Base-by-base conservation (phyloP, 176 grass and related monocot genomes). In the Aegilops bicornis region DNA sequence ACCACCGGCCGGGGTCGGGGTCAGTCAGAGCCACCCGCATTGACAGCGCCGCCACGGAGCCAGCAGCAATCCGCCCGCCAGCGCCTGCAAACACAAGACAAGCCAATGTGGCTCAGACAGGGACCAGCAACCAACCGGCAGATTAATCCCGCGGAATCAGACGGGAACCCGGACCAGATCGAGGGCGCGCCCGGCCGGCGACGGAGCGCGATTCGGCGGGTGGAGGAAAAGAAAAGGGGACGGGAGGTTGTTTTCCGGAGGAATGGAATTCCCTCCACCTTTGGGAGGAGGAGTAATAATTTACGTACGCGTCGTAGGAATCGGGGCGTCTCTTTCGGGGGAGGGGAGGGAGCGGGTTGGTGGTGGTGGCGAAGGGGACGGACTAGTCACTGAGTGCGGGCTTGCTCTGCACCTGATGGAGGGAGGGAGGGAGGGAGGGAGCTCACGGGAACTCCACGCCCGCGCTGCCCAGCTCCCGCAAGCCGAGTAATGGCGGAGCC, bases 271-370 rank as follows among this genome's bases (percentile, higher is more conserved):
- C 2, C 61, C 29, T 77, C 66, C 13, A 11, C 64, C 75, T 74
- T 74, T 47, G 6, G n/a, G n/a, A n/a, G 12, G 47, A 50, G 13
- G 16, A 19, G 45, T 54, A 71, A 72, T 63, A 71, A 72, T 80
- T 82, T 77, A 75, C 86, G 86, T 70, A 67, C 86, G 86, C 84
- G 60, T 86, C 89, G 77, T 77, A 70, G 85, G 86, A 91, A 91
- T 85, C 84, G 86, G 79, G 77, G 86, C 85, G 89, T 91, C 86
- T 91, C 89, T 91, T 88, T 91, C 89, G 85, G 88, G 56, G 74
- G 58, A 16, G 31, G 48, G 20, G 48, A n/a, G 14, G 60, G 78
- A 80, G 63, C 56, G 72, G 83, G 83, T 76, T 78, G 84, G 72
- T 54, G 69, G 77, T 84, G 48, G 52, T 20, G 35, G n/a, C n/a